A percentile compares a stretch with the other conserved stretches of the same genome.
phyloP scores from a whole-genome alignment of 2,329 filamentous ascomycete species.

The Alternaria gaisen region DNA sequence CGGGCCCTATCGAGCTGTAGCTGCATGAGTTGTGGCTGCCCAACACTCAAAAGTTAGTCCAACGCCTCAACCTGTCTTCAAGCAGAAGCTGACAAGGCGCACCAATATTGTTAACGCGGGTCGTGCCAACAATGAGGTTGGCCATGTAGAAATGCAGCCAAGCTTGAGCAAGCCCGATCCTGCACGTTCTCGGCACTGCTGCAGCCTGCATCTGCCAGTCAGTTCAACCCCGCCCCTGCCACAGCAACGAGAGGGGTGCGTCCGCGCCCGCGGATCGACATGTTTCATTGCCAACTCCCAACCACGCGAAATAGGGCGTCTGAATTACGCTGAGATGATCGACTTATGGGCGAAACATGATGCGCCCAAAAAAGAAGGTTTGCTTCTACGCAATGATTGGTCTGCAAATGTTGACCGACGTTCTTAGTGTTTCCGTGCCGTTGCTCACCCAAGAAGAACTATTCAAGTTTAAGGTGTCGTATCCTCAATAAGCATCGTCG shows the following conservation, averaged over 20 bases:
- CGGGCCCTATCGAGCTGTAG: background rate
- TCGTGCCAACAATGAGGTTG: slow-evolving; percentile 6
- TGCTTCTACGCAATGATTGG: slow-evolving; percentile 1
- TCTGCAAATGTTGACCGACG: background rate
- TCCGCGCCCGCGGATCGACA: slow-evolving; percentile 12
- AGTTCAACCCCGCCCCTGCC: slow-evolving; percentile 6
- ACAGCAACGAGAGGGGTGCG: slow-evolving; percentile 2
- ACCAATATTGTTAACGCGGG: background rate
- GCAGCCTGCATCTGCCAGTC: slow-evolving; percentile 3
- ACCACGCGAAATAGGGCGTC: slow-evolving; percentile 5
- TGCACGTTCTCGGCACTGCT: slow-evolving; percentile 2
- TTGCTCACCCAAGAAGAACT: slow-evolving; percentile 3
- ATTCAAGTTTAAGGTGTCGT: background rate
- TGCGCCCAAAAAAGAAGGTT: slow-evolving; percentile 2
- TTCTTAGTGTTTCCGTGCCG: background rate
- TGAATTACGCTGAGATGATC: slow-evolving; percentile 9
- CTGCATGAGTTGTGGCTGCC: slow-evolving; percentile 13
- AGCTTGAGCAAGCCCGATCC: slow-evolving; percentile 5
- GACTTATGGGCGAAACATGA: slow-evolving; percentile 10
- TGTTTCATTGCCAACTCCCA: slow-evolving; percentile 3
- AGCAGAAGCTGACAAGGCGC: slow-evolving; percentile 9
- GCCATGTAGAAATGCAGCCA: slow-evolving; percentile 5
- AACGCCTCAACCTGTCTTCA: slow-evolving; percentile 2
- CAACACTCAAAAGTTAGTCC: slow-evolving; percentile 7
- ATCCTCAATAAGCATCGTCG: slow-evolving; percentile 20